These are phyloP conservation scores for Lichina pygmaea DNA, from an alignment of 495 filamentous ascomycete genomes.

Conservation along the genomic window DNA sequence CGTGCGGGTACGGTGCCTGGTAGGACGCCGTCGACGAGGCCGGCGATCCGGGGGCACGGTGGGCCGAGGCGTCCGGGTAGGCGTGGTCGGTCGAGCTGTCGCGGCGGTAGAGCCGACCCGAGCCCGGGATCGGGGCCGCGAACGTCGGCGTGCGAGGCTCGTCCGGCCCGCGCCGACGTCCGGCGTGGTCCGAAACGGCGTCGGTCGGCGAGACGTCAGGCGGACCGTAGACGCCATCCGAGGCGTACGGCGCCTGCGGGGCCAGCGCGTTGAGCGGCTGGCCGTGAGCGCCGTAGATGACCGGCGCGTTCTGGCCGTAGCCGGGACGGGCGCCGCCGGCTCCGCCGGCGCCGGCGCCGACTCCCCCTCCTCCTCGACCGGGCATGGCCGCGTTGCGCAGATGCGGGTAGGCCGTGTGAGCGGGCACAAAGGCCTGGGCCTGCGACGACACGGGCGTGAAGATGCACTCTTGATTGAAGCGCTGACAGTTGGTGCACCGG, in stretches of 20 bases:
- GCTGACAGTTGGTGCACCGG: conserved; percentile 51
- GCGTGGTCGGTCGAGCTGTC: conserved; percentile 14
- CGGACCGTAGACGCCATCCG: neutral
- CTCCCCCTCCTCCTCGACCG: conserved; percentile 4
- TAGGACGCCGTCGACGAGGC: conserved; percentile 21
- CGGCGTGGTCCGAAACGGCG: neutral
- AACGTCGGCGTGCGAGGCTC: conserved; percentile 16
- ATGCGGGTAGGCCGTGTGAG: conserved; percentile 42
- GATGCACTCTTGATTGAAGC: conserved; percentile 66
- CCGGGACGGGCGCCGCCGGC: conserved; percentile 9
- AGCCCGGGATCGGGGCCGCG: conserved; percentile 14
- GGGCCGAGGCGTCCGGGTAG: neutral
- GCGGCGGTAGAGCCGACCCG: neutral
- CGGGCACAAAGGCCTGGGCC: conserved; percentile 61
- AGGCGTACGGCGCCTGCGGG: conserved; percentile 15
- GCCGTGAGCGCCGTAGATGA: conserved; percentile 49
- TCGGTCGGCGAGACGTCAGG: neutral
- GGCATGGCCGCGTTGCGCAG: conserved; percentile 19
- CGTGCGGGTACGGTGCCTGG: conserved; percentile 19
- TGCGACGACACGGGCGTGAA: conserved; percentile 68
- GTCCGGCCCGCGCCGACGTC: conserved; percentile 4
- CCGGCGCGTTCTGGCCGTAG: conserved; percentile 12
- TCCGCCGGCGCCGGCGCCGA: too few relatives aligned
- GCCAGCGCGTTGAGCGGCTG: conserved; percentile 31
- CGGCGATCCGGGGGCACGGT: conserved; percentile 18